Percentiles rank a stretch among this genome's conserved stretches.
Evolutionary conservation across 2,329 filamentous ascomycete species (phyloP).

Genomic region (Colletotrichum eremochloae): DNA sequence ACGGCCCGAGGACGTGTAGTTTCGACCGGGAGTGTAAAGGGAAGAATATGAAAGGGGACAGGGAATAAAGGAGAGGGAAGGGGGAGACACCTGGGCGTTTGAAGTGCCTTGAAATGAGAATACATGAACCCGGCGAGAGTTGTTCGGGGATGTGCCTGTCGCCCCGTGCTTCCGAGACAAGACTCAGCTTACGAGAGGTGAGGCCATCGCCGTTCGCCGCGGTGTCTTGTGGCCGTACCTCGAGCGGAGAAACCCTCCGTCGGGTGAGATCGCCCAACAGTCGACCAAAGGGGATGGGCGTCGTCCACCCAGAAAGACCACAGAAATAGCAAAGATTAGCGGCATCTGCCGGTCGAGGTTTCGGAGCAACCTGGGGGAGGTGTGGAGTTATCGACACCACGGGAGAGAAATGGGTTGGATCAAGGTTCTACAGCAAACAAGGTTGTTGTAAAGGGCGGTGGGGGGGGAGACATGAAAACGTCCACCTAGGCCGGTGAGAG

Average conservation of each 20-base stretch:
- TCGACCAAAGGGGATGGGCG: background rate
- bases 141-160: background rate
- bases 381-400: background rate
- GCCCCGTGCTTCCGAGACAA: background rate
- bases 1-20: background rate
- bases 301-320: background rate
- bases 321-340: background rate
- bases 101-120: too few species aligned
- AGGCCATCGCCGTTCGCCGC: background rate
- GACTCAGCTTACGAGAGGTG: background rate
- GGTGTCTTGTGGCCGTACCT: background rate
- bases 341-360: background rate
- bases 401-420: background rate
- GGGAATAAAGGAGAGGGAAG: too few species aligned
- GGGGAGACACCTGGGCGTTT: background rate
- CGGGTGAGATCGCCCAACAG: background rate
- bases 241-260: background rate
- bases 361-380: background rate
- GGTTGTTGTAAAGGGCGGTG: background rate
- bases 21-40: background rate
- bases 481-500: slow-evolving; percentile 10
- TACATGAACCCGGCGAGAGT: background rate
- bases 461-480: slow-evolving; percentile 25
- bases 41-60: too few species aligned
- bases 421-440: background rate